Base-by-base conservation (phyloP, 768 basidiomycete genomes). In the Russula foetens region DNA sequence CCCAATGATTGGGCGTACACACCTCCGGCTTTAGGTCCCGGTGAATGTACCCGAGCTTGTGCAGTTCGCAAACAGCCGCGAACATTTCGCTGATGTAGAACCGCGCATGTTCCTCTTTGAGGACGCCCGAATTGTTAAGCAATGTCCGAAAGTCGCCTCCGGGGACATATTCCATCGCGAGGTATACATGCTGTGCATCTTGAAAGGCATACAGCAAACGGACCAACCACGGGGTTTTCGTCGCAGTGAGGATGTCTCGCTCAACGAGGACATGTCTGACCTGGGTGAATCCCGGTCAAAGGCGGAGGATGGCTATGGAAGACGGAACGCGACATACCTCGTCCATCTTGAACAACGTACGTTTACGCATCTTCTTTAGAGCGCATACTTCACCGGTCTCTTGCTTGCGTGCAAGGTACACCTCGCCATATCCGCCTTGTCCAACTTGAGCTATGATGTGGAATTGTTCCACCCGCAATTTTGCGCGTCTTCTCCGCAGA, bases 21-120 rank as follows among this genome's bases (percentile, higher is more conserved):
- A 94, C 94, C 83, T 98, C 96, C 2, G 96, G 96, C 73, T 98
- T 98, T 52, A 98, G 77, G 75, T 98, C 96, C 59, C 96, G 91
- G 75, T 98, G 97, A 59, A 99, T 94, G 70, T 99, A 99, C 0
- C 97, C 97, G 4, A 99, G 83, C 71, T 94, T 95, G 74, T 99
- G 97, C 35, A 98, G 77, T 71, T 98, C 96, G 59, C 84, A 89
- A 46, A 98, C 94, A 5, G 85, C 87, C 23, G 85, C 86, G 70
- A 98, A 98, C 97, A 99, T 99, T 75, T 99, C 96, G 62, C 88
- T 84, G 68, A 98, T 96, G 73, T 99, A 99, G 71, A 95, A 98
- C 57, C 88, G 80, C 1, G 97, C 96, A 68, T 98, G 92, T 68
- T 98, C 93, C 71, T 98, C 95, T 71, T 98, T 96, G 60, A 99